phyloP scores from a whole-genome alignment of 495 filamentous ascomycete species.

The Penicillium turbatum region DNA sequence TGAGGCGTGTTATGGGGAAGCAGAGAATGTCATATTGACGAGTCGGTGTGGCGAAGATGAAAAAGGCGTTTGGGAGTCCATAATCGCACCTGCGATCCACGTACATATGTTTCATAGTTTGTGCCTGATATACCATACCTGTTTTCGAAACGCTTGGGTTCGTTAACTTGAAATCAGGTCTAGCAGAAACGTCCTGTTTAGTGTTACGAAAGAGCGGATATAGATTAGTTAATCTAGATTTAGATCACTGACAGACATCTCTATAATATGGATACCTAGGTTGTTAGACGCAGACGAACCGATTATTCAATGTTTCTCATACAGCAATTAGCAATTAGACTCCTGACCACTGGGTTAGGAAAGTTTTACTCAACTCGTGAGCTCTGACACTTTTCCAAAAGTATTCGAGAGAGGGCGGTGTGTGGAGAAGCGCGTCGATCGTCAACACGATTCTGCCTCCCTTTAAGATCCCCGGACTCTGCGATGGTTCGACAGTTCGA shows the following conservation, averaged over 20 bases:
- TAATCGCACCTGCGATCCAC: slow-evolving; percentile 6
- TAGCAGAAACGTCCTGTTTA: not conserved
- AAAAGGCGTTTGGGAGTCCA: slow-evolving; percentile 12
- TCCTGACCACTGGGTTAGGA: no score
- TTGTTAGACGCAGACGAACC: no score
- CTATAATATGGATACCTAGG: no score
- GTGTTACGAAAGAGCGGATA: not conserved
- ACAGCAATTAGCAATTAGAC: no score
- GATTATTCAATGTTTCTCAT: no score
- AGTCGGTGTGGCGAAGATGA: not conserved
- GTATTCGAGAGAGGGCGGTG: slow-evolving; percentile 8
- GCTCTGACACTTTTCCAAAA: not conserved
- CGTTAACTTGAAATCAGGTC: not conserved
- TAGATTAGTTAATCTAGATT: no score
- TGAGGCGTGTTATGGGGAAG: slow-evolving; percentile 11
- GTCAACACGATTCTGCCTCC: slow-evolving; percentile 14
- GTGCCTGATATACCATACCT: slow-evolving; percentile 4
- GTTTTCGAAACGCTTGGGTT: not conserved
- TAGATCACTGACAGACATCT: no score
- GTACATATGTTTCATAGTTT: slow-evolving; percentile 8
- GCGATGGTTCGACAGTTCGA: not conserved
- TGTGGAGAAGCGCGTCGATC: slow-evolving; percentile 3
- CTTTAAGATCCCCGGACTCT: not conserved
- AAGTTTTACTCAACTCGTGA: no score
- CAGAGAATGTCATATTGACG: slow-evolving; percentile 33